These are phyloP conservation scores for Raffaelea arxii DNA, from an alignment of 2,329 filamentous ascomycete genomes.

Conservation along the genomic window DNA sequence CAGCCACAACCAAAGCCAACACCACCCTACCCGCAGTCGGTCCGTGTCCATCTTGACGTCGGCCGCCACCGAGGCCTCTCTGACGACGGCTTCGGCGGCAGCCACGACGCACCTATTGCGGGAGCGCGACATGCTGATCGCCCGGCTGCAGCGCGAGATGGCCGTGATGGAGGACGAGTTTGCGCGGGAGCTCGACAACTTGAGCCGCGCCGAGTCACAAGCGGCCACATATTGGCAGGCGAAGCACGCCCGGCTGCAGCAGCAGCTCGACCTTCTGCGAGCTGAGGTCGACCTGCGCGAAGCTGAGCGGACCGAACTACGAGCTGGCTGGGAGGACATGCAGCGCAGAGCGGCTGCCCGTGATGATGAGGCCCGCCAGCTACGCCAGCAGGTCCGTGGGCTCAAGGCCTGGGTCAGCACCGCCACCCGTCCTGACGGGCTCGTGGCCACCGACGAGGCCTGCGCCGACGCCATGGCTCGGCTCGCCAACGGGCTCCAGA, in stretches of 20 bases:
- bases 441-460: slow-evolving; percentile 57
- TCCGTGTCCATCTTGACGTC: background rate
- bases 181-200: slow-evolving; percentile 39
- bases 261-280: slow-evolving; percentile 26
- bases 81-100: slow-evolving; percentile 11
- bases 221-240: slow-evolving; percentile 47
- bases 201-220: slow-evolving; percentile 45
- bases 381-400: slow-evolving; percentile 52
- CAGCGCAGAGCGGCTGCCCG: slow-evolving; percentile 33
- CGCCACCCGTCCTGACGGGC: slow-evolving; percentile 52
- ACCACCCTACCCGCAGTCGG: background rate
- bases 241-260: slow-evolving; percentile 36
- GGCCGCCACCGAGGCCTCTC: slow-evolving; percentile 3
- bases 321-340: slow-evolving; percentile 37
- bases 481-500: slow-evolving; percentile 59
- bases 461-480: slow-evolving; percentile 52
- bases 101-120: slow-evolving; percentile 21
- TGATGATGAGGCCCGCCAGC: slow-evolving; percentile 46
- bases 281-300: slow-evolving; percentile 38
- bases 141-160: slow-evolving; percentile 42
- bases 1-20: slow-evolving; percentile 10
- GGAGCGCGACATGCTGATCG: slow-evolving; percentile 43
- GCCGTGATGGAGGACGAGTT: slow-evolving; percentile 44
- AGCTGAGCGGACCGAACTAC: slow-evolving; percentile 37
- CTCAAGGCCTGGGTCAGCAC: slow-evolving; percentile 65